phyloP scores from a whole-genome alignment of 2,329 filamentous ascomycete genomes.

The Chlorencoelia australis region DNA sequence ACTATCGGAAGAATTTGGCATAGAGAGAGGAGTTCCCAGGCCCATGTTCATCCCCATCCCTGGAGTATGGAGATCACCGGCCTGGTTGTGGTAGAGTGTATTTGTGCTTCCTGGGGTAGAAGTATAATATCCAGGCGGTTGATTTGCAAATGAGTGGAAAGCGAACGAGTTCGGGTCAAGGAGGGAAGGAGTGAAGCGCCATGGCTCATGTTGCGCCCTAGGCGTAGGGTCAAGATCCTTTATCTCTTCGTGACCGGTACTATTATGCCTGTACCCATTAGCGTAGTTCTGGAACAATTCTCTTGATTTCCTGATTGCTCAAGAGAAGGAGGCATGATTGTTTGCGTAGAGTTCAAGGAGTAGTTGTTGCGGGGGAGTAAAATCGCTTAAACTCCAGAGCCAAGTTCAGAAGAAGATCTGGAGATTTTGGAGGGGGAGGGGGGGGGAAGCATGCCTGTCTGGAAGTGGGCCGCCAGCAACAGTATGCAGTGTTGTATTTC shows the following conservation, averaged over 20 bases:
- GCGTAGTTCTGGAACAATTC: no score
- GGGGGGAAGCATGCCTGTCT: conserved; percentile 16
- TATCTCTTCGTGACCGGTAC: conserved; percentile 29
- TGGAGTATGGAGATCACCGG: conserved; percentile 73
- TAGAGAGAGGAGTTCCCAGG: conserved; percentile 60
- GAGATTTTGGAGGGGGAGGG: neutral
- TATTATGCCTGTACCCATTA: conserved; percentile 20
- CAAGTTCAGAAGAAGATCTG: neutral
- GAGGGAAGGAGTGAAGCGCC: conserved; percentile 81
- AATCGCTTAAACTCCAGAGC: no score
- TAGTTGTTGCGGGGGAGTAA: no score
- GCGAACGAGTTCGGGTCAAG: conserved; percentile 77
- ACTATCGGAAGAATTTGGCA: conserved; percentile 58
- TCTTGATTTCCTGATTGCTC: no score
- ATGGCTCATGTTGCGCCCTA: conserved; percentile 67
- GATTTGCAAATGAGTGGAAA: conserved; percentile 70
- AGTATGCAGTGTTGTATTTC: conserved; percentile 18
- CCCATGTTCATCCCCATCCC: conserved; percentile 58
- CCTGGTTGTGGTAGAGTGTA: conserved; percentile 71
- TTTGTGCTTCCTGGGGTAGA: conserved; percentile 75
- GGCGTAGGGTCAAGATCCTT: conserved; percentile 80
- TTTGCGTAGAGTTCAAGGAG: no score
- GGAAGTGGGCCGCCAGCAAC: conserved; percentile 21
- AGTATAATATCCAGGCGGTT: conserved; percentile 76
- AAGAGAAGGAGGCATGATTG: no score